Conservation (phyloP, 352 stramenopile species). For the Phytophthora palmivora region DNA sequence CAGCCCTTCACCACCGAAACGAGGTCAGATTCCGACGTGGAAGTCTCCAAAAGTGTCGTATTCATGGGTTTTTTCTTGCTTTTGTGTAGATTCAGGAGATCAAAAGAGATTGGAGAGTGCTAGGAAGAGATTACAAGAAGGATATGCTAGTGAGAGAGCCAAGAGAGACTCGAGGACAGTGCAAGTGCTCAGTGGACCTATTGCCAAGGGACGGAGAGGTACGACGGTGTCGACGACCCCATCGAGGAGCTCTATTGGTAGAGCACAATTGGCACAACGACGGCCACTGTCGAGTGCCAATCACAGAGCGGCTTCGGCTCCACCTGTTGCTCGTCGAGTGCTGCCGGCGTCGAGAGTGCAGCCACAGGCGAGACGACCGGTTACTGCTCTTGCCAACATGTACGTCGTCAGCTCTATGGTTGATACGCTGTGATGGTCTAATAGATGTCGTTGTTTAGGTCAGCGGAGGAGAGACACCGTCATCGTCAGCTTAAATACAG, state of each 20-base stretch:
- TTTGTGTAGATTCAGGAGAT: constrained; percentile 33
- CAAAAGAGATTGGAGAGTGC: constrained; percentile 70
- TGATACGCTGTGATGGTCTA: constrained; percentile 11
- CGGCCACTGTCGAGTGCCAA: constrained; percentile 30
- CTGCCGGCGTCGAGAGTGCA: constrained; percentile 28
- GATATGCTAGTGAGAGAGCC: constrained; percentile 75
- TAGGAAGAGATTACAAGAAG: constrained; percentile 75
- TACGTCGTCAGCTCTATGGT: constrained; percentile 18
- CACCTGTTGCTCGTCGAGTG: constrained; percentile 36
- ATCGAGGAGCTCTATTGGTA: constrained; percentile 58
- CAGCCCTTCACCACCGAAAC: constrained; percentile 38
- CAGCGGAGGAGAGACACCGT: constrained; percentile 65
- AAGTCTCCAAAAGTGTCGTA: neutral
- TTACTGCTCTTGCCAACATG: constrained; percentile 32
- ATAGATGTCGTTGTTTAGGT: constrained; percentile 35
- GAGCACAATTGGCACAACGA: constrained; percentile 48
- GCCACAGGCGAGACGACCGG: constrained; percentile 25
- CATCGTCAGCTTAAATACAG: constrained; percentile 56
- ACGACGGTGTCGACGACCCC: constrained; percentile 71
- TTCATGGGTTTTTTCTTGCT: constrained; percentile 1
- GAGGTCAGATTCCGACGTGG: constrained; percentile 19
- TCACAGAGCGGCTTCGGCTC: constrained; percentile 34
- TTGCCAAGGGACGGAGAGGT: constrained; percentile 58
- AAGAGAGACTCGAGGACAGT: constrained; percentile 78
- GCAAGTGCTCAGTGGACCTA: constrained; percentile 70